These are phyloP conservation scores for Trichocladium antarcticum DNA, from an alignment of 495 filamentous ascomycete species.

Conservation along the genomic window DNA sequence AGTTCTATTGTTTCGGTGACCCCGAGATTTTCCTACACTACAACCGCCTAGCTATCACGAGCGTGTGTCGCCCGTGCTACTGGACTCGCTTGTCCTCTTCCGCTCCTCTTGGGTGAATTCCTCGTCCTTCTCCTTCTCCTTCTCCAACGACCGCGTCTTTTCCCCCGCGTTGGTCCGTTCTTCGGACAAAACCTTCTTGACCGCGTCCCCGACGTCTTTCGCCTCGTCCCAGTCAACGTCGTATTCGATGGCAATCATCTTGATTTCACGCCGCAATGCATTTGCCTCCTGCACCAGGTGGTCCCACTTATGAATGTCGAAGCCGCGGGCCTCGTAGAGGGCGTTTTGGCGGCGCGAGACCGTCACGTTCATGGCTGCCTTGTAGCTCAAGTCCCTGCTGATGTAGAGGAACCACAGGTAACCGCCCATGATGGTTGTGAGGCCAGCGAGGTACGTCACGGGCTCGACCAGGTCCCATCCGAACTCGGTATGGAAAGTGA, in stretches of 20 bases:
- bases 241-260: slow-evolving; percentile 72
- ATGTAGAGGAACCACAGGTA: slow-evolving; percentile 93
- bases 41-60: background rate
- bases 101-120: slow-evolving; percentile 39
- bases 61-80: background rate
- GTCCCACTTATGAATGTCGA: slow-evolving; percentile 71
- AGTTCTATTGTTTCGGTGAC: background rate
- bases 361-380: slow-evolving; percentile 73
- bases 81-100: slow-evolving; percentile 23
- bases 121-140: slow-evolving; percentile 38
- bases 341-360: slow-evolving; percentile 65
- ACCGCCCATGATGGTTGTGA: slow-evolving; percentile 73
- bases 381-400: slow-evolving; percentile 79
- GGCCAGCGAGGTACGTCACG: slow-evolving; percentile 74
- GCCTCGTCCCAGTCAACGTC: slow-evolving; percentile 91
- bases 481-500: slow-evolving; percentile 66
- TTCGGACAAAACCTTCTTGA: slow-evolving; percentile 58
- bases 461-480: slow-evolving; percentile 93
- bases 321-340: slow-evolving; percentile 62
- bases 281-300: slow-evolving; percentile 71
- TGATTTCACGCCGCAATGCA: slow-evolving; percentile 66
- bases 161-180: slow-evolving; percentile 39
- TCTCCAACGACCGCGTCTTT: slow-evolving; percentile 18
- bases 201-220: slow-evolving; percentile 59
- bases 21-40: no score